phyloP scores from a whole-genome alignment of 768 basidiomycete genomes.

The Tricholoma flavovirens region DNA sequence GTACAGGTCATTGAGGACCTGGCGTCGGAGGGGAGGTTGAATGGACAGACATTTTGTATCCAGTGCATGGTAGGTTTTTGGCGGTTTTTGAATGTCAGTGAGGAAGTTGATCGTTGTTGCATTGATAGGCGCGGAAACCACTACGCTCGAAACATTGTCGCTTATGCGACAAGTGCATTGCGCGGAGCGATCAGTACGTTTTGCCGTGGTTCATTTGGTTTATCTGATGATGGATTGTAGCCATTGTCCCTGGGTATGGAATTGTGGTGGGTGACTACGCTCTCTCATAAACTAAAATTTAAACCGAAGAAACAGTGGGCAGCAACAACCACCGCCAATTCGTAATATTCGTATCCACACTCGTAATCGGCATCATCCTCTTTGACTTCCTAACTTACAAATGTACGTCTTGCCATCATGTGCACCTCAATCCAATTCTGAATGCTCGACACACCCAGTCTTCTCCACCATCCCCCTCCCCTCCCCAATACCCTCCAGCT shows the following conservation, averaged over 20 bases:
- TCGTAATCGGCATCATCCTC: slow-evolving; percentile 72
- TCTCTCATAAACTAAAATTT: neutral
- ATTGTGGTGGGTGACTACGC: slow-evolving; percentile 68
- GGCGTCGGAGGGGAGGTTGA: slow-evolving; percentile 80
- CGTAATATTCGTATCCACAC: slow-evolving; percentile 81
- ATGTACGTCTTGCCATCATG: slow-evolving; percentile 48
- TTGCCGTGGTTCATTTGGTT: neutral
- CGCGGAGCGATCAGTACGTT: slow-evolving; percentile 88
- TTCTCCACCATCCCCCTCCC: slow-evolving; percentile 43
- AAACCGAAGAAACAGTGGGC: slow-evolving; percentile 52
- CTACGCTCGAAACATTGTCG: slow-evolving; percentile 95
- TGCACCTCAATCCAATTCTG: neutral
- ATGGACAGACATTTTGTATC: slow-evolving; percentile 96
- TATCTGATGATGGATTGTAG: slow-evolving; percentile 31
- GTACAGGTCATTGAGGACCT: slow-evolving; percentile 85
- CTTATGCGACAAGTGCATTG: slow-evolving; percentile 83
- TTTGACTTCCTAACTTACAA: slow-evolving; percentile 84
- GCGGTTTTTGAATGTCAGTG: neutral
- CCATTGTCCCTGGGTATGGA: slow-evolving; percentile 99
- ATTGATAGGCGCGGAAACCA: slow-evolving; percentile 70
- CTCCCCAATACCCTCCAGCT: slow-evolving; percentile 21
- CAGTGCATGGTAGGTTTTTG: slow-evolving; percentile 72
- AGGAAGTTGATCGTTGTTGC: neutral
- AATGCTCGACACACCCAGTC: slow-evolving; percentile 31
- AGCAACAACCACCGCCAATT: slow-evolving; percentile 95